Evolutionary conservation across 192 early-diverging fungal genomes (phyloP), one percentile per base, ranked within the genome.

Genomic region (Chytriomyces sp.): DNA sequence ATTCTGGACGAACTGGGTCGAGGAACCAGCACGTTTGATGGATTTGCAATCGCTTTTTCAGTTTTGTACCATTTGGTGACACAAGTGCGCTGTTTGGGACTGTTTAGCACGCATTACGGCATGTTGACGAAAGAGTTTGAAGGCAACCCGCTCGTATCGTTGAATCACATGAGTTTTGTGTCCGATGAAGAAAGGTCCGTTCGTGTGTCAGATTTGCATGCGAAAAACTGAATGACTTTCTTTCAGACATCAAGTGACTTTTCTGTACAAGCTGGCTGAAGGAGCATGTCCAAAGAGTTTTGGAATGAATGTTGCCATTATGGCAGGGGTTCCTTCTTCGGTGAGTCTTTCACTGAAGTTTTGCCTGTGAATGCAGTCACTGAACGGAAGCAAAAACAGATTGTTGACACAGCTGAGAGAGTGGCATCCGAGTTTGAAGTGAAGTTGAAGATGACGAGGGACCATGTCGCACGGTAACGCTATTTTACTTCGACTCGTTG

Each of bases 291-390:
- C 93, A 50, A 95, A 95, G 82, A 95, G 94, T 26, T 97, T 95
- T 77, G 98, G 98, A 62, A 98, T 98, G 96, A 98, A 98, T 72
- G 96, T 98, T 0, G 98, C 98, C 5, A 86, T 85, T n/a, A 98
- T 98, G 94, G 98, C 97, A 0, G 95, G 95, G 7, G 89, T 99
- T 13, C 95, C 95, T 0, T 43, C 82, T 28, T 45, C 77, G 6
- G 89, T 97, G 61, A 88, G 47, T 7, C 9, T 45, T 50, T 50
- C n/a, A 5, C 69, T 73, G 1, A 44, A 24, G 10, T 20, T n/a
- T n/a, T 43, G 6, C 47, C 6, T 10, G 7, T 24, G 16, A 61
- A 43, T 73, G 26, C 49, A 16, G 9, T 43, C 50, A 11, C 23
- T 63, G 13, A 26, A 16, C 10, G 3, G 26, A 60, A 57, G 24